Conservation (phyloP, 345 rosid species). For the Acer campestre region DNA sequence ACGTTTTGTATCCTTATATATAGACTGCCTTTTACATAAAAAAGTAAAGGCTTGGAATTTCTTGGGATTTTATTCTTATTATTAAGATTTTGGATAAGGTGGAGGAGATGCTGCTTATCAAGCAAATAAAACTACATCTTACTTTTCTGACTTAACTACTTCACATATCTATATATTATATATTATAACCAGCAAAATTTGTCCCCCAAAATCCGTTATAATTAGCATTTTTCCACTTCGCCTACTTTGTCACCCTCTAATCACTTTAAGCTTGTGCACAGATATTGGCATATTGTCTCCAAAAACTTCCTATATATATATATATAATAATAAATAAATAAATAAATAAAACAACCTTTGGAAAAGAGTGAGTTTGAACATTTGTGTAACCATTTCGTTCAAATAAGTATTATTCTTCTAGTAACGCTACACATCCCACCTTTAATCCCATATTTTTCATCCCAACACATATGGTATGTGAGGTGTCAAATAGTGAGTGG, state of each 20-base stretch:
- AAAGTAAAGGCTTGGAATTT: constrained; percentile 23
- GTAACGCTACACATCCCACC: too few relatives aligned
- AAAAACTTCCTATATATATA: too few relatives aligned
- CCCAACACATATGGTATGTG: too few relatives aligned
- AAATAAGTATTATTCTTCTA: too few relatives aligned
- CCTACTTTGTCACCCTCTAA: neutral
- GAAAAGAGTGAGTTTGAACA: too few relatives aligned
- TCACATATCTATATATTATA: neutral
- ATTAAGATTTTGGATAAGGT: constrained; percentile 21
- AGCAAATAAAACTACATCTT: neutral
- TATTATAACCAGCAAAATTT: neutral
- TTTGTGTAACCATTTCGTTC: too few relatives aligned
- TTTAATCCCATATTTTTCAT: too few relatives aligned
- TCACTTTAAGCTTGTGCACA: neutral
- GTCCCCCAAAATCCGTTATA: neutral
- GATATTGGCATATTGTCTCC: too few relatives aligned
- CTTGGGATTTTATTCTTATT: constrained; percentile 26
- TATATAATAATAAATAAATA: too few relatives aligned
- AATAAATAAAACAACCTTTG: too few relatives aligned
- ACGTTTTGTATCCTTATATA: constrained; percentile 1
- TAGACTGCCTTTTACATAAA: constrained; percentile 22
- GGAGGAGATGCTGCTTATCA: neutral
- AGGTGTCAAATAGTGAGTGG: too few relatives aligned
- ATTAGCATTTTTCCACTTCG: neutral
- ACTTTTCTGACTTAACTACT: neutral